Evolutionary conservation across 1,139 yeast genomes (phyloP).

Genomic region (Groenewaldozyma auringiensis): DNA sequence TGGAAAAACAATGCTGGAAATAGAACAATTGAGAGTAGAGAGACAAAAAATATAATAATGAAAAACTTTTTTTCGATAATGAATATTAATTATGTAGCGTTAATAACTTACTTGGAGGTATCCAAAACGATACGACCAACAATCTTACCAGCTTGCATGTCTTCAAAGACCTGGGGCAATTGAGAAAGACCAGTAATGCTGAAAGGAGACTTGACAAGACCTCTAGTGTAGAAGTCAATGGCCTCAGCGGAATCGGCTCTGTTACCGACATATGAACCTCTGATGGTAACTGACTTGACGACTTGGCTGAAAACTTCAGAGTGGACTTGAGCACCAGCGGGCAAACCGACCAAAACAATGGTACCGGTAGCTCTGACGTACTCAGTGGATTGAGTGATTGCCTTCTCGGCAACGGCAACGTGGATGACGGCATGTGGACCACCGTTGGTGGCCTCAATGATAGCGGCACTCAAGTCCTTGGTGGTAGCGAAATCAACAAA

Average conservation of each 20-base stretch:
- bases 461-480: conserved; percentile 46
- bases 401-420: conserved; percentile 70
- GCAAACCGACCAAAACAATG: conserved; percentile 74
- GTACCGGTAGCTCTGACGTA: conserved; percentile 71
- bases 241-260: conserved; percentile 76
- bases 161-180: conserved; percentile 51
- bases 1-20: too few species aligned
- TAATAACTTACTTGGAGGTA: conserved; percentile 38
- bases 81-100: too few species aligned
- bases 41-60: too few species aligned
- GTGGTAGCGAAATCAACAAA: conserved; percentile 51
- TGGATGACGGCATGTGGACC: conserved; percentile 74
- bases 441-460: conserved; percentile 56
- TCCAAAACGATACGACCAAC: conserved; percentile 69
- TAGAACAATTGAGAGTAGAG: too few species aligned
- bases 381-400: conserved; percentile 59
- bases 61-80: too few species aligned
- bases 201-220: conserved; percentile 61
- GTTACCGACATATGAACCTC: conserved; percentile 76
- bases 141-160: conserved; percentile 65
- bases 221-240: conserved; percentile 61
- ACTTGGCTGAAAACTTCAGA: conserved; percentile 61
- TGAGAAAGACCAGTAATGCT: conserved; percentile 57
- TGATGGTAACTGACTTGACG: conserved; percentile 54
- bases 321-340: conserved; percentile 58